phyloP scores from a whole-genome alignment of 805 yeast genomes.

The Pichia californica region DNA sequence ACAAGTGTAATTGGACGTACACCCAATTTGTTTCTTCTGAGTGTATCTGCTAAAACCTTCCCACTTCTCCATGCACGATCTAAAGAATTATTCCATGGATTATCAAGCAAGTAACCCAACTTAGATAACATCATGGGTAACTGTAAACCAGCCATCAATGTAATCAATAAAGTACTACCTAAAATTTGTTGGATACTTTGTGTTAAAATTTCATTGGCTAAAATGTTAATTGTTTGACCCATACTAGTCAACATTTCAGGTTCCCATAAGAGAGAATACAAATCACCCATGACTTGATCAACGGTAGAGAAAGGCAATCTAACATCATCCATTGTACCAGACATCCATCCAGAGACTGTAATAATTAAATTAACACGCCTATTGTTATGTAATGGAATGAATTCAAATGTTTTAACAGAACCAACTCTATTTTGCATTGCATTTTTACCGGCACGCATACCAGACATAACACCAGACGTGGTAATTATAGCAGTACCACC shows the following conservation, averaged over 20 bases:
- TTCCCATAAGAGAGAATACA: constrained; percentile 91
- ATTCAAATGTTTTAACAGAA: constrained; percentile 88
- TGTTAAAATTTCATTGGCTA: constrained; percentile 89
- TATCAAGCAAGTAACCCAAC: constrained; percentile 81
- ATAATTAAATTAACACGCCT: constrained; percentile 79
- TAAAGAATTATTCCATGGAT: constrained; percentile 96
- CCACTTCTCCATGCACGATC: constrained; percentile 99
- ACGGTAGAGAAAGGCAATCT: constrained; percentile 93
- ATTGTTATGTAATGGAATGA: constrained; percentile 86
- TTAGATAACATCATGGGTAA: constrained; percentile 88
- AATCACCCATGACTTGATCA: constrained; percentile 97
- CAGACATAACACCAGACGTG: constrained; percentile 83
- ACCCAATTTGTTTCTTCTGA: constrained; percentile 82
- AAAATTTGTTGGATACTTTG: constrained; percentile 92
- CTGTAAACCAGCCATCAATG: constrained; percentile 89
- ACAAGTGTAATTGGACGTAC: constrained; percentile 86
- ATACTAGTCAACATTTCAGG: constrained; percentile 94
- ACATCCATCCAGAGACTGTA: constrained; percentile 97
- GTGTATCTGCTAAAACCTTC: constrained; percentile 79
- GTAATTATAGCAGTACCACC: constrained; percentile 96
- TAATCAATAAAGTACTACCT: constrained; percentile 84
- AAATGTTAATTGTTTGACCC: constrained; percentile 91
- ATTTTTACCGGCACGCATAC: constrained; percentile 78
- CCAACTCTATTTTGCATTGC: constrained; percentile 89
- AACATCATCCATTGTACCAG: constrained; percentile 90